A percentile compares a stretch with the other conserved stretches of the same genome.
Evolutionary conservation across 306 rosid species (phyloP).

Genomic region (Glycine soja): DNA sequence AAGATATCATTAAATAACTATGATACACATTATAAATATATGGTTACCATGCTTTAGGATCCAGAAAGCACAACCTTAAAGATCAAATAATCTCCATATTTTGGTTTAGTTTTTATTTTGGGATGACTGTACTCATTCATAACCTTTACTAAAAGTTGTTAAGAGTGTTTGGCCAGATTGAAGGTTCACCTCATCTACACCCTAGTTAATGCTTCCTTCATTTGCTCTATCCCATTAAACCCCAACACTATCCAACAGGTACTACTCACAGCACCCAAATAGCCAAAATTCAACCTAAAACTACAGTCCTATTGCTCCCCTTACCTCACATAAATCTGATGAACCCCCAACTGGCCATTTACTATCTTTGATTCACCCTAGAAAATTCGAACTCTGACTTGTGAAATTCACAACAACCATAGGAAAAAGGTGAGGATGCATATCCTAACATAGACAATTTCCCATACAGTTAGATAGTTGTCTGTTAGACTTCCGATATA

Average conservation of each 20-base stretch:
- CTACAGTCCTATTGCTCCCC: background rate
- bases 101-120: slow-evolving; percentile 8
- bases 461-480: no score
- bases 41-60: background rate
- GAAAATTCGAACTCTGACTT: background rate
- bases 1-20: slow-evolving; percentile 2
- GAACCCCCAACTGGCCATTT: background rate
- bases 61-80: slow-evolving; percentile 13
- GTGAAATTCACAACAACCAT: background rate
- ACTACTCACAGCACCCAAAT: slow-evolving; percentile 14
- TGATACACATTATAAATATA: background rate
- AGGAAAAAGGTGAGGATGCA: background rate
- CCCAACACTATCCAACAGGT: background rate
- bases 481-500: no score
- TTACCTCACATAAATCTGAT: slow-evolving; percentile 25
- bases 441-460: background rate
- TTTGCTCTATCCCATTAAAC: slow-evolving; percentile 1
- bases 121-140: slow-evolving; percentile 1
- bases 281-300: slow-evolving; percentile 10
- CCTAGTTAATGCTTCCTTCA: slow-evolving; percentile 13
- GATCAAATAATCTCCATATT: slow-evolving; percentile 20
- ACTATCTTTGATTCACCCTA: slow-evolving; percentile 1
- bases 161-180: slow-evolving; percentile 12
- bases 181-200: background rate
- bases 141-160: slow-evolving; percentile 15